These are phyloP conservation scores for Clitopilus passeckerianus DNA, from an alignment of 768 basidiomycete genomes.

Conservation along the genomic window DNA sequence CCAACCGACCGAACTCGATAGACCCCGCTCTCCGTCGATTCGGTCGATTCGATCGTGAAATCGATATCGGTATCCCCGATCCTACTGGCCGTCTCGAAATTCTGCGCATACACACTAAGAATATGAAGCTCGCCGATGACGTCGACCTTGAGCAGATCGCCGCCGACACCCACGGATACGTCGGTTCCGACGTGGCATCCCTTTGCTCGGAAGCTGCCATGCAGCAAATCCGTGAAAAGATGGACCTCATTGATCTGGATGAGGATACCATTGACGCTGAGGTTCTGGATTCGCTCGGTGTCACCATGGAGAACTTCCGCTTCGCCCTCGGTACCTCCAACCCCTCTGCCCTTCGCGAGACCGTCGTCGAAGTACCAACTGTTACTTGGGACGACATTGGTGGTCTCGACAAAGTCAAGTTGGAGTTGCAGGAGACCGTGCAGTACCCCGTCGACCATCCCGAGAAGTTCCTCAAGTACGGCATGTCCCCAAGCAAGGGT, in stretches of 20 bases:
- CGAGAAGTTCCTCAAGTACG: constrained; percentile 99
- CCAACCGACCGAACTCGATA: constrained; percentile 98
- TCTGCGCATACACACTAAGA: constrained; percentile 98
- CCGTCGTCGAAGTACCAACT: constrained; percentile 97
- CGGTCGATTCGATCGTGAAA: constrained; percentile 98
- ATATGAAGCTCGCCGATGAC: constrained; percentile 97
- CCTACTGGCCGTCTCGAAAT: constrained; percentile 99
- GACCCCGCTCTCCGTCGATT: constrained; percentile 98
- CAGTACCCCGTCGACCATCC: constrained; percentile 99
- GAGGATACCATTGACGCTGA: constrained; percentile 99
- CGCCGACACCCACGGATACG: constrained; percentile 98
- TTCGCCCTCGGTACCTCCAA: constrained; percentile 97
- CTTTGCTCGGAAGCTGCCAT: constrained; percentile 99
- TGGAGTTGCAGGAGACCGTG: constrained; percentile 97
- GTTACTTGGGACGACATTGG: constrained; percentile 99
- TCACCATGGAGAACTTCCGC: constrained; percentile 99
- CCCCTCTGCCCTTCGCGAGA: constrained; percentile 98
- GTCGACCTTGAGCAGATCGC: constrained; percentile 99
- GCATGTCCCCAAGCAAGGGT: constrained; percentile 99
- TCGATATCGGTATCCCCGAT: constrained; percentile 99
- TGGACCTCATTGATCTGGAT: constrained; percentile 94
- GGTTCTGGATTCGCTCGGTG: constrained; percentile 96
- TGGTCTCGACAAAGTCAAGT: constrained; percentile 99
- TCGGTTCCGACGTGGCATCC: constrained; percentile 96
- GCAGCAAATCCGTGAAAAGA: constrained; percentile 99